Evolutionary conservation across 345 rosid genomes (phyloP).

Genomic region (Hibiscus tridactylites): DNA sequence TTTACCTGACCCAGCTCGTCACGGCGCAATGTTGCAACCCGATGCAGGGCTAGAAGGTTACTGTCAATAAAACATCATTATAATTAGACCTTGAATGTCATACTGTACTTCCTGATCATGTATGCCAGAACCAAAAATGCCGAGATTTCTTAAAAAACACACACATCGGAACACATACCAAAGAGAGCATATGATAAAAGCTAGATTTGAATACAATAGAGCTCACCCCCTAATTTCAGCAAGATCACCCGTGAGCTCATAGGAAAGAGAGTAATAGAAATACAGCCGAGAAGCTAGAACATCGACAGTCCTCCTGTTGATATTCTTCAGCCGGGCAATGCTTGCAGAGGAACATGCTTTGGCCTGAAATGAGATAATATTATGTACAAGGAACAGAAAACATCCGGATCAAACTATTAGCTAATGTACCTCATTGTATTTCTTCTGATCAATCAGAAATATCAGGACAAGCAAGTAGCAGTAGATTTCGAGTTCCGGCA

Average conservation of each 20-base stretch:
- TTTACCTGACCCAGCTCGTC: conserved; percentile 57
- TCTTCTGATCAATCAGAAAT: conserved; percentile 52
- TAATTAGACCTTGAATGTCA: conserved; percentile 7
- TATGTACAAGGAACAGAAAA: background rate
- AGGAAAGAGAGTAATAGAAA: conserved; percentile 48
- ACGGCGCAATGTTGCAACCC: conserved; percentile 49
- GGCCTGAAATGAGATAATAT: conserved; percentile 24
- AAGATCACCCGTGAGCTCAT: conserved; percentile 49
- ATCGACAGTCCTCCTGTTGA: conserved; percentile 50
- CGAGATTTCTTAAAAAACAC: background rate
- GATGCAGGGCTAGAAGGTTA: conserved; percentile 47
- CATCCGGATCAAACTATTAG: background rate
- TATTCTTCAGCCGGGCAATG: conserved; percentile 34
- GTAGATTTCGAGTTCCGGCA: conserved; percentile 44
- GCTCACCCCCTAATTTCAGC: conserved; percentile 51
- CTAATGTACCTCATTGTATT: conserved; percentile 32
- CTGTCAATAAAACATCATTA: conserved; percentile 18
- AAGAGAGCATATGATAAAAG: background rate
- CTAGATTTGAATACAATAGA: background rate
- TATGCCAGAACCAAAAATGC: background rate
- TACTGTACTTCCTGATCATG: background rate
- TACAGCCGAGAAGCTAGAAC: conserved; percentile 46
- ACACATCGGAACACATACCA: background rate
- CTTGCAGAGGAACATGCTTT: conserved; percentile 48
- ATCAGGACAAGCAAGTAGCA: conserved; percentile 41